A percentile compares a stretch with the other conserved stretches of the same genome.
These are phyloP conservation scores for Diaporthe vexans DNA, from an alignment of 2,329 filamentous ascomycete genomes.

Conservation along the genomic window DNA sequence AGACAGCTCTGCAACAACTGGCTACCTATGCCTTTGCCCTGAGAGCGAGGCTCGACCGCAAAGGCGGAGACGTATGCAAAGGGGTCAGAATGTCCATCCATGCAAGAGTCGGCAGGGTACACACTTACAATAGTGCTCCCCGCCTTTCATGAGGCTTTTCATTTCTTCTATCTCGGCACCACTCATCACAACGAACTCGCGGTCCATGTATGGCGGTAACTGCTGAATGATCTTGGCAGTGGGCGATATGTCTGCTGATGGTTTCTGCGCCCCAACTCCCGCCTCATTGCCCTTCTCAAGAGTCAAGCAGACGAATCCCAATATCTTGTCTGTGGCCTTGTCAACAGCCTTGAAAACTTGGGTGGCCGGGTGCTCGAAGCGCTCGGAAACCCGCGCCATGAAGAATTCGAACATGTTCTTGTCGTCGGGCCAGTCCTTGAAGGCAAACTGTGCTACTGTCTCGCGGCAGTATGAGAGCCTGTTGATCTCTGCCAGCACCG, in stretches of 20 bases:
- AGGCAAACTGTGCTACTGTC: constrained; percentile 3
- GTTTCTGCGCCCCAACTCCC: neutral
- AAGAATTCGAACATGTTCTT: neutral
- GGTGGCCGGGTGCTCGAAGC: neutral
- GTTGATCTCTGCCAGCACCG: neutral
- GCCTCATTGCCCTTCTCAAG: neutral
- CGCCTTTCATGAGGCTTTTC: neutral
- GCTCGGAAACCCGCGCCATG: neutral
- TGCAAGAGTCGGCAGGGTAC: neutral
- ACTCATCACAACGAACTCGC: neutral
- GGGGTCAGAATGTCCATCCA: neutral
- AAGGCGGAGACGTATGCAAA: neutral
- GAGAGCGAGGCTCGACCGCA: neutral
- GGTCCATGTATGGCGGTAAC: neutral
- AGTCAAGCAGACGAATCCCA: neutral
- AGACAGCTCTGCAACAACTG: neutral
- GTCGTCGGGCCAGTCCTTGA: neutral
- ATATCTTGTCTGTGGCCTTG: neutral
- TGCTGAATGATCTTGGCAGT: neutral
- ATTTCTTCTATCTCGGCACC: neutral
- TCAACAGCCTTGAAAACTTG: constrained; percentile 11
- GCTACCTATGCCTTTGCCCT: neutral
- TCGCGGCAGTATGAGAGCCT: neutral
- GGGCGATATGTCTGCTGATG: neutral
- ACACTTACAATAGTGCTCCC: neutral